phyloP scores from a whole-genome alignment of 495 filamentous ascomycete species.

The Parathielavia appendiculata region DNA sequence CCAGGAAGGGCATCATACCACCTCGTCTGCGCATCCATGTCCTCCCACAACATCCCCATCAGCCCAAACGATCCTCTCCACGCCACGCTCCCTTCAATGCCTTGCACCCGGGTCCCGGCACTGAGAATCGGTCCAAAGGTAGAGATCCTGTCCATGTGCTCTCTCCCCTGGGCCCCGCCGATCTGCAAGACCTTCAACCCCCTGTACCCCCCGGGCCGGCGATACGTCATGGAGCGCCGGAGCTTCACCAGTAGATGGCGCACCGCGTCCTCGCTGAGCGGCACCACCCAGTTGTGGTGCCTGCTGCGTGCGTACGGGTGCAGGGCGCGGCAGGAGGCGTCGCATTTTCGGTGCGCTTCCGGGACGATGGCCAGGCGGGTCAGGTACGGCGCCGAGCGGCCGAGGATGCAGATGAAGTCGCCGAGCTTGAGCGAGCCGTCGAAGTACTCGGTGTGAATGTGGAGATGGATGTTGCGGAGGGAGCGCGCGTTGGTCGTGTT shows the following conservation, averaged over 20 bases:
- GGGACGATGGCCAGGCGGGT: constrained; percentile 15
- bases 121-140: no score
- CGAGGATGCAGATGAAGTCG: constrained; percentile 7
- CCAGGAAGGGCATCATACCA: background rate
- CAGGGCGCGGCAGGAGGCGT: background rate
- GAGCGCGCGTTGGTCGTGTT: constrained; percentile 6
- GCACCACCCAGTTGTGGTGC: background rate
- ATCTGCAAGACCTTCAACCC: background rate
- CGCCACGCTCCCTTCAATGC: background rate
- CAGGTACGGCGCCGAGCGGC: constrained; percentile 6
- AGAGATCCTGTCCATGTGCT: background rate
- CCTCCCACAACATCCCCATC: background rate
- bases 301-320: background rate
- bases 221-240: no score
- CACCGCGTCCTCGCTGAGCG: no score
- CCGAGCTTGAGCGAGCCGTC: constrained; percentile 1
- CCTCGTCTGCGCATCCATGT: background rate
- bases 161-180: background rate
- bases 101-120: background rate
- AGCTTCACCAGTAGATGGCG: no score
- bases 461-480: constrained; percentile 15
- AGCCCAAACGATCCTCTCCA: background rate
- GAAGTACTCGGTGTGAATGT: constrained; percentile 18
- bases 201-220: no score
- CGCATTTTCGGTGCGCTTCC: background rate